Evolutionary conservation across 805 yeast genomes (phyloP), one percentile per base, ranked within the genome.

Genomic region (Starmera dryadoides): DNA sequence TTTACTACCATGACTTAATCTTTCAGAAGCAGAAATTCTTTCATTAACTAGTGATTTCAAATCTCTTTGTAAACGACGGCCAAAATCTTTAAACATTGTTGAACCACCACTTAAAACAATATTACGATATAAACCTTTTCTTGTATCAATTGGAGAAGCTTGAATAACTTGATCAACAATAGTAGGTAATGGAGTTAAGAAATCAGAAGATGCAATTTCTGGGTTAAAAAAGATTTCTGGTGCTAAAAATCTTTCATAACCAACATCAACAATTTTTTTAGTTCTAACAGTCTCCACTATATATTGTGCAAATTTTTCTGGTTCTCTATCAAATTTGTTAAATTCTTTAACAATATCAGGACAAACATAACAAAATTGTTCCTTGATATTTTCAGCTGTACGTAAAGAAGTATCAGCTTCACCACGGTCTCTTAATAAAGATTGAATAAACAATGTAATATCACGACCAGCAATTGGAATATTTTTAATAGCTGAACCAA

Each of bases 151-250:
- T 41, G 99, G 99, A 36, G 95, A 80, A 11, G 91, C 73, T 67
- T 91, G 97, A 49, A 93, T 89, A 14, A 91, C 97, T 50, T 79
- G 85, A 64, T 93, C 99, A 38, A 93, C 98, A 16, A 86, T 93
- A n/a, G 76, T 80, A 32, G 99, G 98, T 45, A 93, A 74, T 23
- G 99, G 99, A 3, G 96, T 93, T 53, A 93, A 68, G 70, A 84
- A 93, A 62, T 93, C 98, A 8, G 95, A 79, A 4, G 95, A 84
- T 36, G 94, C 94, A 55, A 93, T 93, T 63, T 93, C 99, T 12
- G 98, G 98, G 59, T 86, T 88, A 77, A 93, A 93, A 67, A 93
- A 93, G 55, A 93, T 89, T 63, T 93, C 99, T n/a, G 98, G 98
- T 1, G 98, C 99, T 61, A 93, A 75, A 63, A 93, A 93, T 52